Conservation (phyloP, 176 grass and related monocot genomes). For the Oropetium thomaeum region DNA sequence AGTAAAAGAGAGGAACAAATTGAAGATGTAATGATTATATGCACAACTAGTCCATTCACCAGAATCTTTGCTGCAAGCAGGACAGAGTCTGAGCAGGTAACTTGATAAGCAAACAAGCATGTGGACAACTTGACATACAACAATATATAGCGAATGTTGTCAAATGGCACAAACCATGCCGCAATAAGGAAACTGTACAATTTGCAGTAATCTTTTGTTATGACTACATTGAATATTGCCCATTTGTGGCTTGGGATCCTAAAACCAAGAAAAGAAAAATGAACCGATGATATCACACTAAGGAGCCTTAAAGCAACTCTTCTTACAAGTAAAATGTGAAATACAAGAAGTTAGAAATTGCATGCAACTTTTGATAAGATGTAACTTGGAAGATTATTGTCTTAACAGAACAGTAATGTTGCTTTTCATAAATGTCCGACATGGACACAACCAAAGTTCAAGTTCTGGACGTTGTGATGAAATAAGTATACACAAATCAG, state of each 20-base stretch:
- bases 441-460: not conserved
- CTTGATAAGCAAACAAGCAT: not conserved
- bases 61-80: not conserved
- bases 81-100: not conserved
- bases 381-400: not conserved
- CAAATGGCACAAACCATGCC: conserved; percentile 13
- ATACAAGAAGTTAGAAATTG: not conserved
- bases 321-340: not conserved
- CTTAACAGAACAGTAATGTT: not conserved
- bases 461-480: not conserved
- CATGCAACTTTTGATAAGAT: not conserved
- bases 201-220: conserved; percentile 1
- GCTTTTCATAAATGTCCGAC: conserved; percentile 1
- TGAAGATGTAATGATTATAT: not conserved
- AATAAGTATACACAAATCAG: not conserved
- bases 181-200: conserved; percentile 12
- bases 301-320: not conserved
- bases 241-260: not conserved
- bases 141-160: not conserved
- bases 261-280: not conserved
- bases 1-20: not conserved
- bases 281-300: not conserved
- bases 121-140: not conserved
- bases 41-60: conserved; percentile 12
- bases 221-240: conserved; percentile 1